Base-by-base conservation (phyloP, 805 yeast genomes). In the Phaffomyces thermotolerans region DNA sequence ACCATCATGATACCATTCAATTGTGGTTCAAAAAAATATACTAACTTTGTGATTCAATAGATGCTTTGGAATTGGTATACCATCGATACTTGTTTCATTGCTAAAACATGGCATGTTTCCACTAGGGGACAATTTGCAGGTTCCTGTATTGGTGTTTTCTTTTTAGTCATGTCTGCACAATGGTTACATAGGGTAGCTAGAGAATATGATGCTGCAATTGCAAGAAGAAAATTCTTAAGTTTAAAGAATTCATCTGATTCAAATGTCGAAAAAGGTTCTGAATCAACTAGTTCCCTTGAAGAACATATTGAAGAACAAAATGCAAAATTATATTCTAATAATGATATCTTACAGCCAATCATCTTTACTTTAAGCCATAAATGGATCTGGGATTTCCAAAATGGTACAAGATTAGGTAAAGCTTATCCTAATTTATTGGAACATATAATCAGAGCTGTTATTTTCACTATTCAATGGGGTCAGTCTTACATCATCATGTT, bases 21-120 rank as follows among this genome's bases (percentile, higher is more conserved):
- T 20, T 20, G 22, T 20, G 22, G 4, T 20, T 20, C 22, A 20
- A 20, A 4, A 20, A 4, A 20, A 20, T 20, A 22, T 25, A 32
- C 41, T 39, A 23, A 39, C 36, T 6, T 33, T 9, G 4, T 10
- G 30, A 2, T 14, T 20, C 22, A 4, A 3, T 32, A 49, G 45
- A 81, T 81, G 88, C 60, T 78, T 47, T 82, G 88, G 87, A 82
- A 81, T 58, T 81, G 88, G 87, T 67, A 78, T 51, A 79, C 84
- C 0, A 68, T 80, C 25, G 80, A 81, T 51, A 64, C 81, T 6
- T 82, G 87, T 57, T 81, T 81, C 54, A 67, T 82, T 47, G 71
- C 85, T 8, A 65, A 59, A 37, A 63, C 80, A 27, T 81, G 89
- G 89, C 84, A 77, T 46, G 76, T 78, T 37, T 67, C 61, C 14